phyloP scores from a whole-genome alignment of 1,284 basidiomycete species.

The Sporisorium exsertum region DNA sequence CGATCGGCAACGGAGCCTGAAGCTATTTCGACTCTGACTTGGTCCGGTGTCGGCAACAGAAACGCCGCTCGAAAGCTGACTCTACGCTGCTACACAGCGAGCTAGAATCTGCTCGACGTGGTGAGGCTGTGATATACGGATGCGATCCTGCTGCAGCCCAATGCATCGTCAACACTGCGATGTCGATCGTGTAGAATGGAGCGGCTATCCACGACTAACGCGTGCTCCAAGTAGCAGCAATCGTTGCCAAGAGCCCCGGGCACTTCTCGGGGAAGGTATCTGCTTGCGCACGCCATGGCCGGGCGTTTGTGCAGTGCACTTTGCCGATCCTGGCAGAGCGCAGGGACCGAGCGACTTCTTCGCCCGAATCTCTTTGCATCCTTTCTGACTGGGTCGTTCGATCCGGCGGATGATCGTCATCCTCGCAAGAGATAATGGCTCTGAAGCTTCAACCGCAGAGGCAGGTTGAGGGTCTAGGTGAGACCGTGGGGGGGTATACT shows the following conservation, averaged over 20 bases:
- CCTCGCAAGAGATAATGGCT: background rate
- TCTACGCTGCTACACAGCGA: background rate
- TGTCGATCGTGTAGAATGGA: background rate
- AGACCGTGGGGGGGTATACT: slow-evolving; percentile 9
- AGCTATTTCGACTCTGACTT: background rate
- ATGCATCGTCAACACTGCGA: background rate
- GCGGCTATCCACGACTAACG: background rate
- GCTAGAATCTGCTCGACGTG: background rate
- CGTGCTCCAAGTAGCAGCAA: background rate
- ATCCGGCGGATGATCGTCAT: background rate
- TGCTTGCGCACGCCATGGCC: background rate
- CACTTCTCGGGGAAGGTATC: background rate
- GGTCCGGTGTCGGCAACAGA: background rate
- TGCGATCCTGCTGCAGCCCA: background rate
- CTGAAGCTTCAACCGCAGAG: background rate
- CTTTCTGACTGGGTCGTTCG: background rate
- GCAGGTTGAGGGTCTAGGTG: background rate
- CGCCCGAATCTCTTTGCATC: background rate
- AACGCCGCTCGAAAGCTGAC: background rate
- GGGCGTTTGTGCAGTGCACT: background rate
- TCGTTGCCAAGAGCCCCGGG: background rate
- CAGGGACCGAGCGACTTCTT: slow-evolving; percentile 4
- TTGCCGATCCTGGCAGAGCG: background rate
- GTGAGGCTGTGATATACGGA: background rate
- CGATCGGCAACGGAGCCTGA: background rate